Evolutionary conservation across 129 eudicot species (phyloP), one percentile per base, ranked within the genome.

Genomic region (Ambrosia trifida): DNA sequence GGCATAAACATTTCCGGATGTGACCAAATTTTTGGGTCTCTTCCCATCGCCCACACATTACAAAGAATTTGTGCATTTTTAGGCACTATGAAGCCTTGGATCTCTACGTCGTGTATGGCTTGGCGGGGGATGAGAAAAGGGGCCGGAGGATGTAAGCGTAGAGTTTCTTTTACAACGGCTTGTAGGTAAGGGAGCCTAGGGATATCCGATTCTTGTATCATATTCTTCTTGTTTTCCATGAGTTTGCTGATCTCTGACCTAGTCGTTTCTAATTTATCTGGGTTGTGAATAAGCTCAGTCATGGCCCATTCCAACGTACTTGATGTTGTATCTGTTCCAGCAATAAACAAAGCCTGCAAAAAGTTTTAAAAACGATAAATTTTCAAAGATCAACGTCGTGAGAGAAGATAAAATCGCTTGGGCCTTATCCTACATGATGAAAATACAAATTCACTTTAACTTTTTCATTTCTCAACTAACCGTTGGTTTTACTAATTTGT

Each of bases 41-140:
- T 56, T 0, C 91, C 87, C 31, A 61, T 76, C 1, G 85, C 85
- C 85, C 91, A 86, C 32, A 77, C 74, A 35, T 86, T 83, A 54
- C 85, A 64, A 32, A 83, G 52, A 7, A 86, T 30, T 53, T 83
- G 80, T 5, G 91, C 80, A 20, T 72, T 64, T 64, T 80, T 74
- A 3, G 91, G 91, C 28, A 83, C 65, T 0, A 70, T 35, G 60
- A 74, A 86, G 36, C 82, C 82, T 10, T 75, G 50, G 33, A 86
- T 24, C 50, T 86, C 76, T n/a, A 71, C 17, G 14, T 86, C 77
- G 2, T 46, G 35, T 2, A 66, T 46, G 7, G 83, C 81, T 65
- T 73, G 66, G 68, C 51, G 87, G 35, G 85, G 91, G 36, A 82
- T 43, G 11, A 86, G 80, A 6, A 83, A 68, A 12, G 87, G 87